Percentiles rank a stretch among this genome's conserved stretches.
Conservation (phyloP, 2,329 filamentous ascomycete species). For the Arthrobotrys pseudoclavata region DNA sequence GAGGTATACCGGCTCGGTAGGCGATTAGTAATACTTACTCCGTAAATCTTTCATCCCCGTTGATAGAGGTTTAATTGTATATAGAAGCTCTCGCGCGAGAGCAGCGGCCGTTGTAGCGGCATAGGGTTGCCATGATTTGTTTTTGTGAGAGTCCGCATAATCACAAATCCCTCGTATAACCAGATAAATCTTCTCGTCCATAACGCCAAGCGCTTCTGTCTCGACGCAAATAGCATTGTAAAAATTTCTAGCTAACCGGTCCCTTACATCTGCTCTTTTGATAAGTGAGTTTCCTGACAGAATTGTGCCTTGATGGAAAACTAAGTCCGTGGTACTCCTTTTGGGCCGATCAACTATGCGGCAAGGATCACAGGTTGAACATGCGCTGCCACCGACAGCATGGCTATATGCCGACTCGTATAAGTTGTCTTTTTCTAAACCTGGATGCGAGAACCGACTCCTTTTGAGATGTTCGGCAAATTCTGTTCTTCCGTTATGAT, state of each 20-base stretch:
- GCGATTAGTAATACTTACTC: neutral
- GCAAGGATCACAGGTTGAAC: neutral
- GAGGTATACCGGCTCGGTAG: no score
- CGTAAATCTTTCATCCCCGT: neutral
- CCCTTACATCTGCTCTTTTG: neutral
- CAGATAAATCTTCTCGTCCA: neutral
- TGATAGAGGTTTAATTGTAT: neutral
- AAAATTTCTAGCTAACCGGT: constrained; percentile 3
- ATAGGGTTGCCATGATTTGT: constrained; percentile 57
- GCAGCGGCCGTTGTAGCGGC: constrained; percentile 38
- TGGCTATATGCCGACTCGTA: constrained; percentile 23
- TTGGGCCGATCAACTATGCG: constrained; percentile 5
- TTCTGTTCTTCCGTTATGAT: constrained; percentile 7
- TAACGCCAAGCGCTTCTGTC: constrained; percentile 5
- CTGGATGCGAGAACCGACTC: constrained; percentile 1
- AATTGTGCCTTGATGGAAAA: constrained; percentile 34
- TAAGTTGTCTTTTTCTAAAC: constrained; percentile 19
- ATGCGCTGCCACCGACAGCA: neutral
- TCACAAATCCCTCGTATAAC: constrained; percentile 61
- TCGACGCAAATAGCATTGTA: constrained; percentile 15
- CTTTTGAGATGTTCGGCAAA: constrained; percentile 15
- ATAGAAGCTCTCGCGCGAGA: constrained; percentile 22
- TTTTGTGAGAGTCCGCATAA: constrained; percentile 61
- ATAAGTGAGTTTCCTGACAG: constrained; percentile 4
- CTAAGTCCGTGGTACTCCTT: constrained; percentile 1